Conservation (phyloP, 768 basidiomycete species). For the Tremella yokohamensis region DNA sequence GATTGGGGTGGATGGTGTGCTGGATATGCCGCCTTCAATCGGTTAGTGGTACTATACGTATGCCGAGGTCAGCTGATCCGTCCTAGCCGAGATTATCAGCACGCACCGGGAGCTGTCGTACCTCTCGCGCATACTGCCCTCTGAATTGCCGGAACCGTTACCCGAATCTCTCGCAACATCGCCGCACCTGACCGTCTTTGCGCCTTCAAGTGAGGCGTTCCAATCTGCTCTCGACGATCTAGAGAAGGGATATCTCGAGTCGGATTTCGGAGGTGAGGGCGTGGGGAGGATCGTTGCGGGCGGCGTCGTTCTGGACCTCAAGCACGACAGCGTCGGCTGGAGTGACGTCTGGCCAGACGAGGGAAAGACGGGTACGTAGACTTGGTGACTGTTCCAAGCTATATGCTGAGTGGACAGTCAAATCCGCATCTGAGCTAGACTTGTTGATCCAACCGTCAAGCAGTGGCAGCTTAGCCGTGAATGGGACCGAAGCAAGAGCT, state of each 20-base stretch:
- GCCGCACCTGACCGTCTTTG: constrained; percentile 77
- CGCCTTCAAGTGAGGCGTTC: constrained; percentile 84
- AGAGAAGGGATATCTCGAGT: constrained; percentile 83
- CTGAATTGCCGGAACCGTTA: constrained; percentile 49
- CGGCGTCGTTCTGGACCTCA: constrained; percentile 33
- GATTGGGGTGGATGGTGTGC: constrained; percentile 68
- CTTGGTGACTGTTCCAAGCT: too few relatives aligned
- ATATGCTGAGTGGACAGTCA: constrained; percentile 15
- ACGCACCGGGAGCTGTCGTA: constrained; percentile 65
- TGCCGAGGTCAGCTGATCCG: not conserved
- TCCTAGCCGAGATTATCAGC: constrained; percentile 61
- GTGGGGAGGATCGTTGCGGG: constrained; percentile 66
- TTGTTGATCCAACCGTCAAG: constrained; percentile 52
- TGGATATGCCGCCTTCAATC: constrained; percentile 70
- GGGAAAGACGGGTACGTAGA: constrained; percentile 15
- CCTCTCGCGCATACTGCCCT: constrained; percentile 67
- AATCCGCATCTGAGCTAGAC: constrained; percentile 23
- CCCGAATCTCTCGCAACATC: constrained; percentile 56
- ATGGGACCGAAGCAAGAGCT: constrained; percentile 56
- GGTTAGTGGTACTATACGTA: constrained; percentile 55
- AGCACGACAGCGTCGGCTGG: constrained; percentile 49
- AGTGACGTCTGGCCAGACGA: constrained; percentile 39
- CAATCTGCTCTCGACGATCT: constrained; percentile 62
- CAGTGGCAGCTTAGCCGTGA: constrained; percentile 55
- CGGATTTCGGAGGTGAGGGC: constrained; percentile 77